Conservation (phyloP, 169 alveolate genomes). For the Plasmodium blacklocki region DNA sequence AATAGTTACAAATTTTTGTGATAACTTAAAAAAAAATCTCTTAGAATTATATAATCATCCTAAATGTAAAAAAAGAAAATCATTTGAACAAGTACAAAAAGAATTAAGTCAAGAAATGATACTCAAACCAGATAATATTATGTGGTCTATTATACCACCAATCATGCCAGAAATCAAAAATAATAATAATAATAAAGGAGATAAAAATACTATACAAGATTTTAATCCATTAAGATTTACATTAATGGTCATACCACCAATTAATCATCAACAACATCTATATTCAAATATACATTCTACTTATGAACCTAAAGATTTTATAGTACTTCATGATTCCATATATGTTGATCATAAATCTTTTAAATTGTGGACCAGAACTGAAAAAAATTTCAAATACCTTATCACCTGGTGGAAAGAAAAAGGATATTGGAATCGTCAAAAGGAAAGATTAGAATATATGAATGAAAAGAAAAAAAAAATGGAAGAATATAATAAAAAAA, state of each 20-base stretch:
- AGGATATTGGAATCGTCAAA: slow-evolving; percentile 88
- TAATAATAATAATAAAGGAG: slow-evolving; percentile 57
- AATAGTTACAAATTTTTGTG: slow-evolving; percentile 85
- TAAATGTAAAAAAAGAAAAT: slow-evolving; percentile 78
- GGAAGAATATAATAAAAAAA: slow-evolving; percentile 56
- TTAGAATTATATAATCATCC: slow-evolving; percentile 88
- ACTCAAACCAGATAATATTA: slow-evolving; percentile 84
- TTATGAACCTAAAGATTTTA: slow-evolving; percentile 63
- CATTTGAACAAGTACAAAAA: slow-evolving; percentile 79
- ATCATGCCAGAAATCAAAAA: slow-evolving; percentile 32
- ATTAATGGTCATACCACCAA: slow-evolving; percentile 86
- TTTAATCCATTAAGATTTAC: slow-evolving; percentile 84
- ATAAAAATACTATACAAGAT: slow-evolving; percentile 22
- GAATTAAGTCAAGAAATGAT: slow-evolving; percentile 85
- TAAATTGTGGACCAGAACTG: slow-evolving; percentile 83
- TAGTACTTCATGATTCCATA: slow-evolving; percentile 85
- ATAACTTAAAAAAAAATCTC: slow-evolving; percentile 83
- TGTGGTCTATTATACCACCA: slow-evolving; percentile 88
- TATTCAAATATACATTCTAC: slow-evolving; percentile 48
- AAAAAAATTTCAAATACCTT: slow-evolving; percentile 56
- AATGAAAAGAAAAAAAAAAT: slow-evolving; percentile 79
- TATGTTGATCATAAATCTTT: slow-evolving; percentile 86
- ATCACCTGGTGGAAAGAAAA: slow-evolving; percentile 89
- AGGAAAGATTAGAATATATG: slow-evolving; percentile 81
- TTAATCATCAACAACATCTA: slow-evolving; percentile 36